Evolutionary conservation across 2,329 filamentous ascomycete genomes (phyloP).

Genomic region (Microsporum canis): DNA sequence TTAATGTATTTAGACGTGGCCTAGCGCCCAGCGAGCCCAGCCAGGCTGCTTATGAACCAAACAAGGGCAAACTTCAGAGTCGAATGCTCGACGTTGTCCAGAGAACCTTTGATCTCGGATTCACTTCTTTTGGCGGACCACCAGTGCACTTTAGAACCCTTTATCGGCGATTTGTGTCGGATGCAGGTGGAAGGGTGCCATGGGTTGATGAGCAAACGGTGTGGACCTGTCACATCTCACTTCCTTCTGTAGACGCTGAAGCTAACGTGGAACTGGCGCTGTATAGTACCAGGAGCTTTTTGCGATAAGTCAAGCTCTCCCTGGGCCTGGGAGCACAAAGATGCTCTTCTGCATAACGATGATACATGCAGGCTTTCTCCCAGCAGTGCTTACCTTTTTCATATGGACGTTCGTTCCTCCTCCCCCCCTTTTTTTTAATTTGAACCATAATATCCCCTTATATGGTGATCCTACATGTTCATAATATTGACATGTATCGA

Average conservation of each 20-base stretch:
- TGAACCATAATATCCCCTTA: not conserved
- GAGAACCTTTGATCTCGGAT: slow-evolving; percentile 49
- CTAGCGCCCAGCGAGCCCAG: not conserved
- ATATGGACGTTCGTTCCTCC: slow-evolving; percentile 47
- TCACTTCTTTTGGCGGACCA: slow-evolving; percentile 56
- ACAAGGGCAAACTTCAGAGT: slow-evolving; percentile 20
- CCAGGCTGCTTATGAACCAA: slow-evolving; percentile 14
- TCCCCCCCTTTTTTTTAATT: not conserved
- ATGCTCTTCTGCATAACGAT: slow-evolving; percentile 59
- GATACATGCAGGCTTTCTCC: slow-evolving; percentile 48
- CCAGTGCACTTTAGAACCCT: slow-evolving; percentile 61
- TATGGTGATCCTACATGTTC: not conserved
- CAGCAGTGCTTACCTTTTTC: slow-evolving; percentile 49
- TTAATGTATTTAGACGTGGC: slow-evolving; percentile 5
- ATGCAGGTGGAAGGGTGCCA: slow-evolving; percentile 32
- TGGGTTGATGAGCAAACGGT: slow-evolving; percentile 63
- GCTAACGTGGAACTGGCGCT: slow-evolving; percentile 4
- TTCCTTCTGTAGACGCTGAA: not conserved
- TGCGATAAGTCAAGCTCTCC: slow-evolving; percentile 55
- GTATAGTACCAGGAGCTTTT: slow-evolving; percentile 60
- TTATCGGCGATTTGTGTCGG: slow-evolving; percentile 49
- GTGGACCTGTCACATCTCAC: slow-evolving; percentile 14
- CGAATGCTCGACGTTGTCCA: slow-evolving; percentile 27
- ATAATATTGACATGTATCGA: slow-evolving; percentile 1
- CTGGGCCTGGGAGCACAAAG: slow-evolving; percentile 58